These are phyloP conservation scores for Tolypocladium ovalisporum DNA, from an alignment of 2,329 filamentous ascomycete species.

Conservation along the genomic window DNA sequence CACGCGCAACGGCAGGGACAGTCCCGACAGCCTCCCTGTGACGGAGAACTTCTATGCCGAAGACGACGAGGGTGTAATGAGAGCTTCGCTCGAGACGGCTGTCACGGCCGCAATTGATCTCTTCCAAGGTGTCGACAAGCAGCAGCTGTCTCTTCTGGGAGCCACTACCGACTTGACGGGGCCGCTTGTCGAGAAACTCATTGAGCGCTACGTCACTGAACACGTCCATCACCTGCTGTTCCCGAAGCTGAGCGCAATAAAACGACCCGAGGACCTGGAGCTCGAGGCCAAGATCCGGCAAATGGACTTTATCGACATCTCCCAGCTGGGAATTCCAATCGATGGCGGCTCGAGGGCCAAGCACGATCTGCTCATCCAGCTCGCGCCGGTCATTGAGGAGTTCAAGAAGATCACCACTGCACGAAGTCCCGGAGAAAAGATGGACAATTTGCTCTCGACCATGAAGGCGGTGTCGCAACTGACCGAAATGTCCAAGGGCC, in stretches of 20 bases:
- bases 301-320: constrained; percentile 90
- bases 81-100: constrained; percentile 78
- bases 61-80: constrained; percentile 86
- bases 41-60: constrained; percentile 64
- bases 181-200: constrained; percentile 81
- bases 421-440: constrained; percentile 79
- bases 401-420: constrained; percentile 77
- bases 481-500: constrained; percentile 36
- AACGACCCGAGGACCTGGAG: constrained; percentile 73
- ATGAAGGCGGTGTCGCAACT: constrained; percentile 73
- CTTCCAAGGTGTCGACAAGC: constrained; percentile 91
- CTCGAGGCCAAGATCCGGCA: constrained; percentile 82
- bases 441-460: constrained; percentile 67
- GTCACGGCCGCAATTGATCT: constrained; percentile 90
- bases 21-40: constrained; percentile 29
- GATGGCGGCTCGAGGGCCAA: constrained; percentile 71
- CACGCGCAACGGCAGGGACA: constrained; percentile 18
- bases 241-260: constrained; percentile 66
- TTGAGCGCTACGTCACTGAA: constrained; percentile 89
- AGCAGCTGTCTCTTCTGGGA: constrained; percentile 82
- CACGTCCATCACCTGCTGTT: constrained; percentile 88
- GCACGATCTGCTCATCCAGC: constrained; percentile 64
- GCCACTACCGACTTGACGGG: constrained; percentile 91
- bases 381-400: constrained; percentile 72
- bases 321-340: constrained; percentile 82